Evolutionary conservation across 1,284 basidiomycete species (phyloP).

Genomic region (Ustilago trichophora): DNA sequence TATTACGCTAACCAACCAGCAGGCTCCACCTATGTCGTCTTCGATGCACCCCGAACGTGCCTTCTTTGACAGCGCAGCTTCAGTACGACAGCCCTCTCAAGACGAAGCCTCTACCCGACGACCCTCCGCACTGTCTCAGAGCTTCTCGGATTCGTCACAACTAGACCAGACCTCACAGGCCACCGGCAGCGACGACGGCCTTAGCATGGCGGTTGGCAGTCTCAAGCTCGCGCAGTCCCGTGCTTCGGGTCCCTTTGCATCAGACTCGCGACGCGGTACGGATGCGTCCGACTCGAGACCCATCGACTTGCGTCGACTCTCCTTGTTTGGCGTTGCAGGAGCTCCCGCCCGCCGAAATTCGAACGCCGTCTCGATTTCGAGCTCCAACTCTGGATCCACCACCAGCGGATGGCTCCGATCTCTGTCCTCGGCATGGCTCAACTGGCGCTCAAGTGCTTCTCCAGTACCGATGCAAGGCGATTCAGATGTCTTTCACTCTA

Average conservation of each 20-base stretch:
- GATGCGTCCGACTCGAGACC: slow-evolving; percentile 14
- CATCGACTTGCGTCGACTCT: slow-evolving; percentile 22
- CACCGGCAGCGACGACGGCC: slow-evolving; percentile 12
- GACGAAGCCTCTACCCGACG: slow-evolving; percentile 1
- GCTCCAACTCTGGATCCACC: slow-evolving; percentile 31
- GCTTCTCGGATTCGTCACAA: slow-evolving; percentile 13
- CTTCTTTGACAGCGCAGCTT: slow-evolving; percentile 2
- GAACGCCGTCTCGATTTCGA: slow-evolving; percentile 34
- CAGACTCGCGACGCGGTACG: slow-evolving; percentile 15
- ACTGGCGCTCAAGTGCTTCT: slow-evolving; percentile 39
- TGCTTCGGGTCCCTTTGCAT: slow-evolving; percentile 9
- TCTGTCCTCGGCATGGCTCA: slow-evolving; percentile 48
- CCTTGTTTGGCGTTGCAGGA: slow-evolving; percentile 33
- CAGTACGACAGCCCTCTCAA: slow-evolving; percentile 9
- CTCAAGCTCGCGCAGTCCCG: slow-evolving; percentile 49
- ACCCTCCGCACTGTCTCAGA: slow-evolving; percentile 20
- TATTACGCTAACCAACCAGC: slow-evolving; percentile 42
- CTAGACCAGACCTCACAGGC: not conserved
- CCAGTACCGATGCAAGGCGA: slow-evolving; percentile 31
- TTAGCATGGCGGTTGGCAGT: slow-evolving; percentile 47
- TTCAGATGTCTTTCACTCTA: slow-evolving; percentile 27
- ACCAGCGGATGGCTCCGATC: slow-evolving; percentile 51
- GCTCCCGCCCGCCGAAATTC: slow-evolving; percentile 34
- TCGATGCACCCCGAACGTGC: slow-evolving; percentile 5
- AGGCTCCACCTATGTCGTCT: not conserved